Evolutionary conservation across 2,329 filamentous ascomycete genomes (phyloP).

Genomic region (Gnomoniopsis smithogilvyi): DNA sequence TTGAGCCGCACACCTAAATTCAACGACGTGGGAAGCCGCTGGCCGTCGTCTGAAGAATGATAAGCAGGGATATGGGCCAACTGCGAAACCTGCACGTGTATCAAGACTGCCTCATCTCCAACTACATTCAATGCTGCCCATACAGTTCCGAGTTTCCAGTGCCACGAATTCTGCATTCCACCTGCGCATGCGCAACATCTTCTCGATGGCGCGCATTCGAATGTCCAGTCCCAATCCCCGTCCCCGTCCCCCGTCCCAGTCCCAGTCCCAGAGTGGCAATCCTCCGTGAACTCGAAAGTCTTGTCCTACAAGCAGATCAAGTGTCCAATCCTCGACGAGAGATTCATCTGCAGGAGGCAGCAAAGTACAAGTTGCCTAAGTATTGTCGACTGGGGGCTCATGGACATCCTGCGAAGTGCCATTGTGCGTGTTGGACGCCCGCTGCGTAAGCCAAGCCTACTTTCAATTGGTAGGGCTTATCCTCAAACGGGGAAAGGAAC

Average conservation of each 20-base stretch:
- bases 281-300: neutral
- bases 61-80: neutral
- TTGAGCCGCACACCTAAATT: slow-evolving; percentile 18
- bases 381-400: too few relatives aligned
- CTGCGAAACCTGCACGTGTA: slow-evolving; percentile 31
- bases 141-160: neutral
- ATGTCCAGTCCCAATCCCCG: too few relatives aligned
- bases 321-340: neutral
- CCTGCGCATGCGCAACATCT: neutral
- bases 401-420: too few relatives aligned
- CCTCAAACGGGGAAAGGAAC: neutral
- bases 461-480: neutral
- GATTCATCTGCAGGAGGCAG: neutral
- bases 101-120: slow-evolving; percentile 33
- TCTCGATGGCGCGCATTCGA: neutral
- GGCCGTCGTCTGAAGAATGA: neutral
- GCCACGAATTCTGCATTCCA: neutral
- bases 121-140: slow-evolving; percentile 27
- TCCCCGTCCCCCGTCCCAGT: too few relatives aligned
- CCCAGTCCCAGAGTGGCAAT: neutral
- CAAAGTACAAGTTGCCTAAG: too few relatives aligned
- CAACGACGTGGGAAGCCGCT: slow-evolving; percentile 15
- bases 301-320: neutral
- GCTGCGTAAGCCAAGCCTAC: neutral
- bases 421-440: too few relatives aligned